phyloP scores from a whole-genome alignment of 352 stramenopile genomes.

The Phytophthora hybrid region DNA sequence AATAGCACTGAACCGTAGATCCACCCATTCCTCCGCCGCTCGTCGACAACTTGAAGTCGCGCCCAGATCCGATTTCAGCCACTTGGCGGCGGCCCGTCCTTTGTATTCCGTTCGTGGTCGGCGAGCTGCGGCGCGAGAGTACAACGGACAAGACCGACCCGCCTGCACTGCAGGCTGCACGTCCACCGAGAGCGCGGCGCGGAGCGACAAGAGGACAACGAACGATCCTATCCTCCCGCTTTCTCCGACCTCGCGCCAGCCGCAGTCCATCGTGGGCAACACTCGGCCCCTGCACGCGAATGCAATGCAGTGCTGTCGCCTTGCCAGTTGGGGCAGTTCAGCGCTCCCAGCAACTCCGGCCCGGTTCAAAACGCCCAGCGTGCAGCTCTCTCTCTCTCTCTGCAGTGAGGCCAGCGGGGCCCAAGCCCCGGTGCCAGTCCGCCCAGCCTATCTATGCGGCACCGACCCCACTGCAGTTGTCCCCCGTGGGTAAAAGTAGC shows the following conservation, averaged over 20 bases:
- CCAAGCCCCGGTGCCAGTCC: conserved; percentile 21
- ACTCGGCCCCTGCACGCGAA: background rate
- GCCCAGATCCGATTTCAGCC: background rate
- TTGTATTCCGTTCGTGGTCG: conserved; percentile 17
- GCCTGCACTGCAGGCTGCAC: background rate
- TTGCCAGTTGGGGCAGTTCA: conserved; percentile 23
- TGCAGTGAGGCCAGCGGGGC: conserved; percentile 28
- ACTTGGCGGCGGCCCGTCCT: conserved; percentile 14
- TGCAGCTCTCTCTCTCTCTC: no score
- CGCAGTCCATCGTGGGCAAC: background rate
- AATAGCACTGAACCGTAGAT: background rate
- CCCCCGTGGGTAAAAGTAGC: no score
- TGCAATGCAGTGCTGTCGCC: background rate
- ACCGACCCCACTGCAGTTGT: background rate
- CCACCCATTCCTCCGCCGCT: background rate
- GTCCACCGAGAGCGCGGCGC: conserved; percentile 9
- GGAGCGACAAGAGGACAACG: conserved; percentile 34
- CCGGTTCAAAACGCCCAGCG: conserved; percentile 14
- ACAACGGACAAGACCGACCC: conserved; percentile 9
- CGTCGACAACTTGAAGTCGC: conserved; percentile 25
- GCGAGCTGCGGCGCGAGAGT: conserved; percentile 10
- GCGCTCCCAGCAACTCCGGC: conserved; percentile 14
- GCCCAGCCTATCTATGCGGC: conserved; percentile 15
- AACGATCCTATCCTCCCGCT: conserved; percentile 23
- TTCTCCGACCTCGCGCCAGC: conserved; percentile 18